Evolutionary conservation across 148 eudicot genomes (phyloP).

Genomic region (Oxyria digyna): DNA sequence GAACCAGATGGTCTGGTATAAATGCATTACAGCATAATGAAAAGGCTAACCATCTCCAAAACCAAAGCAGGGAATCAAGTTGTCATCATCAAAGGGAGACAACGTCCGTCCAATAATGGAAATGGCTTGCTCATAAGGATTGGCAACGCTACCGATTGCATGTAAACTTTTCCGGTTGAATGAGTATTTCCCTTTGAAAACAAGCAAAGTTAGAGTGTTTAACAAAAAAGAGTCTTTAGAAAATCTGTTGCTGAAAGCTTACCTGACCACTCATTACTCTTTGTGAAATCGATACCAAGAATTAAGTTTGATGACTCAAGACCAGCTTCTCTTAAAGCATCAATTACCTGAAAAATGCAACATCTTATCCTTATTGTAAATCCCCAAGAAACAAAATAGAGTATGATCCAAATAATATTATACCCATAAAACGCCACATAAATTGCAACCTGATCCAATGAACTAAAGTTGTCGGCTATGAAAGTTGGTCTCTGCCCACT

Average conservation of each 20-base stretch:
- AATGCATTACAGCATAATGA: not conserved
- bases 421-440: not conserved
- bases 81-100: conserved; percentile 81
- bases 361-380: not conserved
- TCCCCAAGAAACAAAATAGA: not conserved
- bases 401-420: not conserved
- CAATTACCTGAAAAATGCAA: conserved; percentile 32
- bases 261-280: conserved; percentile 86
- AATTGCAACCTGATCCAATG: conserved; percentile 57
- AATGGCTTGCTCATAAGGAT: conserved; percentile 81
- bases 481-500: conserved; percentile 26
- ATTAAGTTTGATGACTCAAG: conserved; percentile 87
- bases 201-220: conserved; percentile 7
- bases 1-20: not conserved
- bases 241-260: conserved; percentile 7
- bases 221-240: not conserved
- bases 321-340: conserved; percentile 71
- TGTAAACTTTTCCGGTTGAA: conserved; percentile 70
- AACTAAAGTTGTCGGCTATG: conserved; percentile 67
- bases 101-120: conserved; percentile 68
- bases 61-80: conserved; percentile 79
- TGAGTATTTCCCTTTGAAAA: conserved; percentile 42
- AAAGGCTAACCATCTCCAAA: conserved; percentile 66
- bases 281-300: conserved; percentile 63
- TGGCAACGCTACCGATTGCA: conserved; percentile 37